These are phyloP conservation scores for Lichina pygmaea DNA, from an alignment of 495 filamentous ascomycete species.

Conservation along the genomic window DNA sequence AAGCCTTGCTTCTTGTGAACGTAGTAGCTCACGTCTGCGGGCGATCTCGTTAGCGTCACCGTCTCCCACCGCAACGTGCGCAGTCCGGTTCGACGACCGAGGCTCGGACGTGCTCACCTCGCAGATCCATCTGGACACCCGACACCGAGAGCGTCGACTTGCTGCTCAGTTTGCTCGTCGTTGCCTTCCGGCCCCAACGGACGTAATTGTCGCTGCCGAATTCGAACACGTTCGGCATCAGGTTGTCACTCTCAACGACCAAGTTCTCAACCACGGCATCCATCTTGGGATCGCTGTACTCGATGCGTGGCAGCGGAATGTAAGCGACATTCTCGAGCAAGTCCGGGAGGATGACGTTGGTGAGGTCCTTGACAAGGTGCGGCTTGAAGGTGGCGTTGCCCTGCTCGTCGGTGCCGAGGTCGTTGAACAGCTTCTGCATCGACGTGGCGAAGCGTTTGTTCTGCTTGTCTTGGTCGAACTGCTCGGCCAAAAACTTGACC, in stretches of 20 bases:
- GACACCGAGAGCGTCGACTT: constrained; percentile 63
- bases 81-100: not conserved
- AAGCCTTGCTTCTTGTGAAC: constrained; percentile 92
- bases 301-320: constrained; percentile 79
- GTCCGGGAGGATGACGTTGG: constrained; percentile 60
- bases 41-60: not conserved
- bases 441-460: constrained; percentile 57
- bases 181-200: constrained; percentile 74
- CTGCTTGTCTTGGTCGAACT: constrained; percentile 68
- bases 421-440: constrained; percentile 60
- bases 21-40: constrained; percentile 67
- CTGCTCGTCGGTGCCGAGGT: constrained; percentile 60
- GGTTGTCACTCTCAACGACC: constrained; percentile 84
- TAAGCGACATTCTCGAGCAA: constrained; percentile 75
- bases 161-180: constrained; percentile 56
- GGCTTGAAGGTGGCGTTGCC: constrained; percentile 80
- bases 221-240: constrained; percentile 86
- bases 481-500: constrained; percentile 61
- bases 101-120: constrained; percentile 7
- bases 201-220: constrained; percentile 84
- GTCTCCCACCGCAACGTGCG: not conserved
- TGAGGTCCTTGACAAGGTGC: constrained; percentile 69
- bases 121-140: constrained; percentile 64
- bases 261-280: constrained; percentile 87
- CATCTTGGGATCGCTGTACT: constrained; percentile 63